Conservation (phyloP, 768 basidiomycete species). For the Trichaptum fuscoviolaceum region DNA sequence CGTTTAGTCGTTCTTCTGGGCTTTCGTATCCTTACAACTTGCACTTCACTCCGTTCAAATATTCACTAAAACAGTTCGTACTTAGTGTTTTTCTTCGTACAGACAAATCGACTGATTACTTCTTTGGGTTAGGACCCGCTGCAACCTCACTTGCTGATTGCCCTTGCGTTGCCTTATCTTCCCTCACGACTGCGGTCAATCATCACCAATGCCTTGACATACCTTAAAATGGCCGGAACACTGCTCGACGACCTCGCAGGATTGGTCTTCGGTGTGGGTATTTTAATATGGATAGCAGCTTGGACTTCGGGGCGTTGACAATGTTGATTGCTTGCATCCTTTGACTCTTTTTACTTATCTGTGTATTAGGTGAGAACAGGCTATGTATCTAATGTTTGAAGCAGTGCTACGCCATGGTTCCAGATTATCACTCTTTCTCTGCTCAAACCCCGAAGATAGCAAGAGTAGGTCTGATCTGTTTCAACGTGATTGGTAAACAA, state of each 20-base stretch:
- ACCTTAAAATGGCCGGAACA: constrained; percentile 59
- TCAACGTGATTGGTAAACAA: background rate
- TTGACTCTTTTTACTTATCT: background rate
- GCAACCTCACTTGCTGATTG: constrained; percentile 53
- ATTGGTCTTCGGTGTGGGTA: constrained; percentile 64
- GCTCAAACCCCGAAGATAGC: background rate
- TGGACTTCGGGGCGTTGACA: constrained; percentile 23
- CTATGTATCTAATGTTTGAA: background rate
- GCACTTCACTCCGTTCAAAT: constrained; percentile 67
- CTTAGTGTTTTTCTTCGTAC: background rate
- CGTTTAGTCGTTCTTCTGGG: constrained; percentile 75
- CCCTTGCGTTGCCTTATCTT: constrained; percentile 57
- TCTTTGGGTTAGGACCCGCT: constrained; percentile 42
- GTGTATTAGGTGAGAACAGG: background rate
- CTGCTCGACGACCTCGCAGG: constrained; percentile 71
- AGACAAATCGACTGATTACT: background rate
- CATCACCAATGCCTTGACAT: constrained; percentile 60
- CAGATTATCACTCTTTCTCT: background rate
- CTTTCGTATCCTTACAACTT: constrained; percentile 68
- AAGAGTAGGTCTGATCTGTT: background rate
- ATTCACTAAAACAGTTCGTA: constrained; percentile 61
- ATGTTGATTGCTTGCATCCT: background rate
- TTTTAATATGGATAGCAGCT: constrained; percentile 51
- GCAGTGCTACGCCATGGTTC: background rate
- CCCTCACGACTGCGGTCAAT: constrained; percentile 58